These are phyloP conservation scores for Iberis pinnata DNA, from an alignment of 345 rosid genomes.

Conservation along the genomic window DNA sequence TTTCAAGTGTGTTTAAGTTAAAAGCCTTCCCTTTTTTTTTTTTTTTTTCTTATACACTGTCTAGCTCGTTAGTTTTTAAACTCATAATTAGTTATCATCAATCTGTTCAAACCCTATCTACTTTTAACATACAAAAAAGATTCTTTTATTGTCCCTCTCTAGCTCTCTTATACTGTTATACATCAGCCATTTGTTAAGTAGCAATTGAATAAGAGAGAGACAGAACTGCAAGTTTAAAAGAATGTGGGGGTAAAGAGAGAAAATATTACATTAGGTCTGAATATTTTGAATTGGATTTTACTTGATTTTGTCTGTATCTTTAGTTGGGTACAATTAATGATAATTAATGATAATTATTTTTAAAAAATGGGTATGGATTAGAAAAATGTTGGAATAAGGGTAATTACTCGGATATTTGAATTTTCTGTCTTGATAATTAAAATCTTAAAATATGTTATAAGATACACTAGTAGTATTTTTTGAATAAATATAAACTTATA, in stretches of 20 bases:
- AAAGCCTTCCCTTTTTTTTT: conserved; percentile 22
- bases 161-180: conserved; percentile 19
- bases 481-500: too few species aligned
- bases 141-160: conserved; percentile 5
- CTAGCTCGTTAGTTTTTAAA: conserved; percentile 26
- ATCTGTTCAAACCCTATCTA: conserved; percentile 27
- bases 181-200: conserved; percentile 21
- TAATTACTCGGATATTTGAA: too few species aligned
- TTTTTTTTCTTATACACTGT: conserved; percentile 26
- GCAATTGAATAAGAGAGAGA: conserved; percentile 24
- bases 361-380: too few species aligned
- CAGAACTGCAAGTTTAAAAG: conserved; percentile 33
- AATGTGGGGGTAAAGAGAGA: conserved; percentile 28
- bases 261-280: too few species aligned
- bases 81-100: conserved; percentile 31
- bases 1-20: conserved; percentile 25
- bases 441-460: too few species aligned
- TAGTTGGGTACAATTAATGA: too few species aligned
- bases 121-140: conserved; percentile 33
- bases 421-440: too few species aligned
- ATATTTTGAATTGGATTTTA: too few species aligned
- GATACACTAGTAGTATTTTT: too few species aligned
- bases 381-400: too few species aligned
- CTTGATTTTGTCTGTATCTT: too few species aligned
- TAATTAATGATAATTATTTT: too few species aligned